Evolutionary conservation across 78 protist genomes (phyloP), one percentile per base, ranked within the genome.

Genomic region (Dictyostelium capitatum): DNA sequence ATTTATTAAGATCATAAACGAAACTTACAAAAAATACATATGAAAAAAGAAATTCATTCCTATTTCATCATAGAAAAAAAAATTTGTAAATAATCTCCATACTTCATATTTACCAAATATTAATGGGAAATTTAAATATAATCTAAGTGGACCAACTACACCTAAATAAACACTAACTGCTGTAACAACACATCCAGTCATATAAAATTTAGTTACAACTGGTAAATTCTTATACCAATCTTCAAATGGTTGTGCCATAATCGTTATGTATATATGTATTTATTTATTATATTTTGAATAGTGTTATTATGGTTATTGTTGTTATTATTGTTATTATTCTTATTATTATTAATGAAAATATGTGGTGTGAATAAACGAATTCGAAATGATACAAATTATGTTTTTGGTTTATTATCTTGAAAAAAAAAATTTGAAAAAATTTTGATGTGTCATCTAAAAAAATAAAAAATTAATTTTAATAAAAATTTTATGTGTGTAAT

Each of bases 121-220:
- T 15, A 92, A 51, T 20, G 93, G 91, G 41, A 70, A 82, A 46
- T 92, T 92, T 30, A 92, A 64, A 79, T 92, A 92, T 20, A 92
- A 48, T 32, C 85, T 74, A 5, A 83, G 48, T 28, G 93, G 92
- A 14, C 43, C 48, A 6, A 92, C 82, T 3, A 92, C 28, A 6
- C 85, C 96, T 17, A 92, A 30, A 62, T 65, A 92, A 48, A 92
- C 96, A 48, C 72, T 59, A 11, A 83, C 81, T 28, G 96, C 32
- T 77, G 96, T 92, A 20, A 92, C 80, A 14, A 92, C 90, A 83
- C 96, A 92, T 78, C 89, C 96, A n/a, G 91, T 92, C 85, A 82
- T 92, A 32, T 92, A 92, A 11, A 85, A 5, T 51, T 82, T 78
- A 6, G 96, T 92, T 1, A 92, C 92, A 53, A 92, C 64, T 11